Evolutionary conservation across 1,139 yeast species (phyloP).

Genomic region (Schwanniomyces etchellsii): DNA sequence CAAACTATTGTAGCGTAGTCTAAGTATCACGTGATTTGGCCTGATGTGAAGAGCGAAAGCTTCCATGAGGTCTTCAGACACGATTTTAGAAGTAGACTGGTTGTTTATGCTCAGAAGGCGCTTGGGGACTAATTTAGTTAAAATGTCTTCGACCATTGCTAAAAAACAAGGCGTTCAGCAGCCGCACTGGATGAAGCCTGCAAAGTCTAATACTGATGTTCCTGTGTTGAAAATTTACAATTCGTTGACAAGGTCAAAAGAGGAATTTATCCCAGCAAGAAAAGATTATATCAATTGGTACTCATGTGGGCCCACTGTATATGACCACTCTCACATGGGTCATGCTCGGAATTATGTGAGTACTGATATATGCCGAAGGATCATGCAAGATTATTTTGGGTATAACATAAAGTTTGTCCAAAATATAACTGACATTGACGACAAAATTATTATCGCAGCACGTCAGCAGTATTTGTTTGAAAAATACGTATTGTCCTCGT

Average conservation of each 20-base stretch:
- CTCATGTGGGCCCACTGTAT: constrained; percentile 99
- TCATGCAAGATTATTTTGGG: constrained; percentile 85
- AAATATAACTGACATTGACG: constrained; percentile 96
- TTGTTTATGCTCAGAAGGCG: constrained; percentile 1
- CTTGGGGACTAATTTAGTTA: not conserved
- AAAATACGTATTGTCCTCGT: constrained; percentile 36
- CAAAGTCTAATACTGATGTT: constrained; percentile 7
- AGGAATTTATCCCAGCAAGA: constrained; percentile 62
- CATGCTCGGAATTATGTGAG: constrained; percentile 97
- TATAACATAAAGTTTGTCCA: constrained; percentile 84
- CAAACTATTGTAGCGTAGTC: no score
- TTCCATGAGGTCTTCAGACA: no score
- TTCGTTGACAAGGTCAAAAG: constrained; percentile 78
- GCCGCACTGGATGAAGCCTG: constrained; percentile 37
- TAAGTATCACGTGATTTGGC: no score
- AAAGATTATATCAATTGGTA: constrained; percentile 81
- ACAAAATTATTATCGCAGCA: constrained; percentile 90
- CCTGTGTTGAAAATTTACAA: constrained; percentile 49
- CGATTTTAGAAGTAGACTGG: no score
- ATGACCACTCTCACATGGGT: constrained; percentile 98
- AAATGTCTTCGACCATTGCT: constrained; percentile 7
- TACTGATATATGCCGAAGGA: constrained; percentile 85
- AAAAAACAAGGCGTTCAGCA: constrained; percentile 28
- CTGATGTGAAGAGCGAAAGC: no score
- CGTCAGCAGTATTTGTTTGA: constrained; percentile 83